Evolutionary conservation across 768 basidiomycete genomes (phyloP).

Genomic region (Suillus bovinus): DNA sequence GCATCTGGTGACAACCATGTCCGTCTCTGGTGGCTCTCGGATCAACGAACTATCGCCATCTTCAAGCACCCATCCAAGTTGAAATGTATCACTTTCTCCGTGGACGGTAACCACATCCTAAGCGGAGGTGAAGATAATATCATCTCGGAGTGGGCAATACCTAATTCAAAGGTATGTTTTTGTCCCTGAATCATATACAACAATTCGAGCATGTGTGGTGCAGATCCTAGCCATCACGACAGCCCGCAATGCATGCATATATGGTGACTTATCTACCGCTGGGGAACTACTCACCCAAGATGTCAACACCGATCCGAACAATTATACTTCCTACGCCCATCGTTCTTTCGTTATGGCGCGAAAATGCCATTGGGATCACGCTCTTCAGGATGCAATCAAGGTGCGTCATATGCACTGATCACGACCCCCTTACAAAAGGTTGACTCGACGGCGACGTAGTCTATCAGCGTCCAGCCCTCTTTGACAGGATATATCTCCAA

Average conservation of each 20-base stretch:
- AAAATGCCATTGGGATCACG: neutral
- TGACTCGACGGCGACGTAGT: neutral
- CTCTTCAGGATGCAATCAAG: neutral
- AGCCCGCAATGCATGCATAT: neutral
- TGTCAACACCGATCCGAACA: neutral
- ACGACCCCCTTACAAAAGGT: fast-evolving
- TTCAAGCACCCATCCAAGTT: neutral
- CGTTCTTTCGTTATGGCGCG: neutral
- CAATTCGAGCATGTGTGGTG: neutral
- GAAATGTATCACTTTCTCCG: neutral
- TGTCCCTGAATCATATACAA: no score
- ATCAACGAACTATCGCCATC: neutral
- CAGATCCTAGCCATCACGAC: neutral
- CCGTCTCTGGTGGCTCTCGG: neutral
- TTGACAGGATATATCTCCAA: neutral
- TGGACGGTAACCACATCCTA: neutral
- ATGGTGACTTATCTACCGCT: neutral
- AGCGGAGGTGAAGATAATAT: neutral
- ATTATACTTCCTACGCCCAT: neutral
- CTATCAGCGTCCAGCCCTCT: neutral
- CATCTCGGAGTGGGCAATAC: neutral
- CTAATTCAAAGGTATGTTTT: no score
- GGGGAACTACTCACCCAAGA: neutral
- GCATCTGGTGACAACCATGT: neutral
- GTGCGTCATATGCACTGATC: neutral